Evolutionary conservation across 140 eudicot genomes (phyloP).

Genomic region (Stevia rebaudiana): DNA sequence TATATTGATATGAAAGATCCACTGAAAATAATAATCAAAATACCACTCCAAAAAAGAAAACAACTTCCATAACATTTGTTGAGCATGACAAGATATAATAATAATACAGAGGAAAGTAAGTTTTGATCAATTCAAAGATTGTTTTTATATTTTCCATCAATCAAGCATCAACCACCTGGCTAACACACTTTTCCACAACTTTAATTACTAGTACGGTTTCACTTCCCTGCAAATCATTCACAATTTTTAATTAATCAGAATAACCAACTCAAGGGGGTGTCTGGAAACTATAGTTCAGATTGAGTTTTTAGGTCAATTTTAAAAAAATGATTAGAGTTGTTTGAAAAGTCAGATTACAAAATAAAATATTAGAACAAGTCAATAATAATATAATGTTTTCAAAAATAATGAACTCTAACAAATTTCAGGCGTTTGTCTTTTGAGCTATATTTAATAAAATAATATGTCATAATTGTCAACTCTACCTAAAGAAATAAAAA

Average conservation of each 20-base stretch:
- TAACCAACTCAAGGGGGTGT: too few relatives aligned
- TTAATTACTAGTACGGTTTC: slow-evolving; percentile 27
- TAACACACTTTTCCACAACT: slow-evolving; percentile 35
- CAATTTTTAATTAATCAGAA: background rate
- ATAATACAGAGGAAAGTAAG: slow-evolving; percentile 5
- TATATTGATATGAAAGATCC: slow-evolving; percentile 31
- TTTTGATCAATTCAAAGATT: slow-evolving; percentile 20
- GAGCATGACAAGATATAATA: slow-evolving; percentile 15
- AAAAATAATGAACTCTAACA: background rate
- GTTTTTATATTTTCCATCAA: slow-evolving; percentile 20
- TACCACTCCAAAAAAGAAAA: slow-evolving; percentile 28
- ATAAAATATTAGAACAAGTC: background rate
- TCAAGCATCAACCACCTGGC: slow-evolving; percentile 28
- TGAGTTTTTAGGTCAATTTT: too few relatives aligned
- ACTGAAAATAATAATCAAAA: slow-evolving; percentile 16
- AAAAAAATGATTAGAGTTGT: too few relatives aligned
- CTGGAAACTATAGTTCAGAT: too few relatives aligned
- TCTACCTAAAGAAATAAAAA: too few relatives aligned
- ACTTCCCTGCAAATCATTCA: slow-evolving; percentile 22
- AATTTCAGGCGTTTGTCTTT: background rate
- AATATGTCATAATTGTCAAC: background rate
- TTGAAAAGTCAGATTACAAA: background rate
- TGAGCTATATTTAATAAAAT: background rate
- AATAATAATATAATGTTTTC: background rate
- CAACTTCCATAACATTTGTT: slow-evolving; percentile 34